phyloP scores from a whole-genome alignment of 148 eudicot genomes.

The Gaultheria prostrata region DNA sequence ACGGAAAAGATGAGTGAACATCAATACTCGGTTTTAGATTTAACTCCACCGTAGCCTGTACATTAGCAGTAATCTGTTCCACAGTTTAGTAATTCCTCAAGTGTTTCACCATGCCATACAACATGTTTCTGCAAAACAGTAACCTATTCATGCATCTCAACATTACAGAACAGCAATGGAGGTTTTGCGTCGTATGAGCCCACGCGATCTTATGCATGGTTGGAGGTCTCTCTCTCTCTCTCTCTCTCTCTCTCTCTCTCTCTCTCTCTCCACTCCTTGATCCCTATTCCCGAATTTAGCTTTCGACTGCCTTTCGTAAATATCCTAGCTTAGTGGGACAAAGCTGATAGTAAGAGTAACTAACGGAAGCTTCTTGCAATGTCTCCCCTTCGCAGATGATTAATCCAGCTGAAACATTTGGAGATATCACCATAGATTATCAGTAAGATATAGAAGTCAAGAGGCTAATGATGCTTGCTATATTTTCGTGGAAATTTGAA shows the following conservation, averaged over 20 bases:
- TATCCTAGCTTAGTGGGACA: too few species aligned
- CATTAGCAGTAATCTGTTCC: too few species aligned
- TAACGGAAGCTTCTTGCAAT: neutral
- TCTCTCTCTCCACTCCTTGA: too few species aligned
- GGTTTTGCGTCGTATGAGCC: constrained; percentile 50
- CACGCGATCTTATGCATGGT: constrained; percentile 45
- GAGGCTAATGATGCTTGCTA: neutral
- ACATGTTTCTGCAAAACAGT: neutral
- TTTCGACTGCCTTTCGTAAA: too few species aligned
- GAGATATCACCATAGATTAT: constrained; percentile 42
- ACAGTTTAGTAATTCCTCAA: too few species aligned
- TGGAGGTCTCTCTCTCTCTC: constrained; percentile 29
- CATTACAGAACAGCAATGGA: constrained; percentile 39
- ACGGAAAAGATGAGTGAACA: too few species aligned
- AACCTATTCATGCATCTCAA: neutral
- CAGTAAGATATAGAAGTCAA: constrained; percentile 28
- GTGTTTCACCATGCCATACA: neutral
- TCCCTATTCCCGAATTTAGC: too few species aligned
- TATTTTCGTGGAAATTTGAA: neutral
- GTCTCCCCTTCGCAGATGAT: constrained; percentile 23
- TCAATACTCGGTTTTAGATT: too few species aligned
- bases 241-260: too few species aligned
- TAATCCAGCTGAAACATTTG: constrained; percentile 49
- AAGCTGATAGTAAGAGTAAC: neutral
- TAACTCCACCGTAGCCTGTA: too few species aligned